These are phyloP conservation scores for Ophidiomyces ophidiicola DNA, from an alignment of 2,329 filamentous ascomycete species.

Conservation along the genomic window DNA sequence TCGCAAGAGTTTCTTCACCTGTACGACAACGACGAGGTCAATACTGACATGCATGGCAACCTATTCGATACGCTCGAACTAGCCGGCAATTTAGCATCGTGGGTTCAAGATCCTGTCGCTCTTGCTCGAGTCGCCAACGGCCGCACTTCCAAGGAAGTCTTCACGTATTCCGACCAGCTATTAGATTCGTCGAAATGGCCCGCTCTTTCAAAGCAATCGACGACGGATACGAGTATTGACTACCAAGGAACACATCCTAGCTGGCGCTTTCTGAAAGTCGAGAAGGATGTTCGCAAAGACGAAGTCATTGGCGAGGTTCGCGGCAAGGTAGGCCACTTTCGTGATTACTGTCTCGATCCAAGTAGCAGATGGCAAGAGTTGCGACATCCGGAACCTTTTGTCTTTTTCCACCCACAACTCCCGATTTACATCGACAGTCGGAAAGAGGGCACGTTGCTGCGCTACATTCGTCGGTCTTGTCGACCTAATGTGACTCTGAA, in stretches of 20 bases:
- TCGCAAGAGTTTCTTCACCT: constrained; percentile 64
- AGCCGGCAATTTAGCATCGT: constrained; percentile 60
- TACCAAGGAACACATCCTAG: constrained; percentile 49
- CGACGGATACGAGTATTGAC: constrained; percentile 39
- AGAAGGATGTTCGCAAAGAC: constrained; percentile 40
- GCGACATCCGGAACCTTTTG: constrained; percentile 51
- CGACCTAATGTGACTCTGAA: constrained; percentile 78
- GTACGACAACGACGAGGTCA: constrained; percentile 51
- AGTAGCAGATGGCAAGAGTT: constrained; percentile 58
- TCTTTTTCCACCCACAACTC: constrained; percentile 76
- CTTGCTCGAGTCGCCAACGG: constrained; percentile 57
- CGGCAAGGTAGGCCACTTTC: constrained; percentile 61
- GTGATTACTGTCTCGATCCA: constrained; percentile 55
- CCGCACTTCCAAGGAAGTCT: constrained; percentile 52
- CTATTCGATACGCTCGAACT: constrained; percentile 64
- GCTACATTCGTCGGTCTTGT: constrained; percentile 87
- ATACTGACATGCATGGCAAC: constrained; percentile 55
- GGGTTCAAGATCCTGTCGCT: constrained; percentile 62
- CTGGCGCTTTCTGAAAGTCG: constrained; percentile 51
- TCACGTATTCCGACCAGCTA: constrained; percentile 47
- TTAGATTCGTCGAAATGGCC: constrained; percentile 46
- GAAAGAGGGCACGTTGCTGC: constrained; percentile 69
- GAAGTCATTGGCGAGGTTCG: constrained; percentile 61
- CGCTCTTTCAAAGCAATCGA: constrained; percentile 40
- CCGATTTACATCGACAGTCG: constrained; percentile 90